These are phyloP conservation scores for Saccharomyces hybrid DNA, from an alignment of 1,139 yeast species.

Conservation along the genomic window DNA sequence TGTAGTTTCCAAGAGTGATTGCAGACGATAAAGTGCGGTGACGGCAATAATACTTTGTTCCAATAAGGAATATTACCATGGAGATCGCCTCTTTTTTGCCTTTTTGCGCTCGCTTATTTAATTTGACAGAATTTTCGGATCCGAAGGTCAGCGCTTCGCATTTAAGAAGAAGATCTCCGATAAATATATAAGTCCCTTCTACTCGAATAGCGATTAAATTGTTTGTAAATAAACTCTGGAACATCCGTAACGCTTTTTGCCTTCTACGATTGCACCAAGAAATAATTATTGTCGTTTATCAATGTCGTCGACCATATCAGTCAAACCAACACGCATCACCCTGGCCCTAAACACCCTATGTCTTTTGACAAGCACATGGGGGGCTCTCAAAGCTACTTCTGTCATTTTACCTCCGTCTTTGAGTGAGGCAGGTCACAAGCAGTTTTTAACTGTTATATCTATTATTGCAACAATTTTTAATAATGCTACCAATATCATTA, in stretches of 20 bases:
- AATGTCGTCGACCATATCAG: background rate
- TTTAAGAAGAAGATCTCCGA: background rate
- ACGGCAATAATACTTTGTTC: background rate
- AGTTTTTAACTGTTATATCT: conserved; percentile 59
- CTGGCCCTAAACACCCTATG: conserved; percentile 8
- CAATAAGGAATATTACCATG: background rate
- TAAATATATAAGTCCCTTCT: background rate
- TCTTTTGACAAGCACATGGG: conserved; percentile 23
- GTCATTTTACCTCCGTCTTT: conserved; percentile 43
- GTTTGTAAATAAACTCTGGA: background rate
- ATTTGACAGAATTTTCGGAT: background rate
- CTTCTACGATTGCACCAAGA: background rate
- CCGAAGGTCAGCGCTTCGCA: background rate
- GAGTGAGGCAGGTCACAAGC: conserved; percentile 53
- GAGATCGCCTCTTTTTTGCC: background rate
- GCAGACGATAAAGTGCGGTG: background rate
- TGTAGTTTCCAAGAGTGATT: too few relatives aligned
- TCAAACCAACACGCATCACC: background rate
- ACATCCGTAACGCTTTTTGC: background rate
- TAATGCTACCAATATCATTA: conserved; percentile 16
- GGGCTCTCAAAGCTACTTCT: conserved; percentile 22
- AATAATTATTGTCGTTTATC: background rate
- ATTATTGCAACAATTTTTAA: conserved; percentile 41
- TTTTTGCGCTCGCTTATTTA: background rate
- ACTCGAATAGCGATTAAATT: background rate